A percentile compares a stretch with the other conserved stretches of the same genome.
These are phyloP conservation scores for Penicillium sp. DNA, from an alignment of 2,329 filamentous ascomycete species.

Conservation along the genomic window DNA sequence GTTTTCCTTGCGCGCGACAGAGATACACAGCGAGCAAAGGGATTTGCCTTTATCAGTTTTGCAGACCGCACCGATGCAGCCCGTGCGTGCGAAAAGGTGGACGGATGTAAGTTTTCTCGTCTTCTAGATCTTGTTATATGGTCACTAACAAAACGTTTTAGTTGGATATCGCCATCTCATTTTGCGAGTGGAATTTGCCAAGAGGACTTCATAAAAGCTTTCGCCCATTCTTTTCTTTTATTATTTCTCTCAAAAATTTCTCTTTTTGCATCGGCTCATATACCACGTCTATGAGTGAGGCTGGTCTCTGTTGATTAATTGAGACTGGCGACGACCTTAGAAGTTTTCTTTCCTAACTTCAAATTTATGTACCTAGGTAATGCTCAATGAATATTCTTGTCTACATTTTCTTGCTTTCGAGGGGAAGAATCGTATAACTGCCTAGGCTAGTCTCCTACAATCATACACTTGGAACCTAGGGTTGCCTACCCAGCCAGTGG, in stretches of 20 bases:
- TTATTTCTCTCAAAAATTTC: conserved; percentile 18
- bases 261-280: conserved; percentile 19
- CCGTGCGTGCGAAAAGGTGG: conserved; percentile 94
- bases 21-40: conserved; percentile 93
- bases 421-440: too few species aligned
- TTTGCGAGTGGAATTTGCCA: conserved; percentile 51
- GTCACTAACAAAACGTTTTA: conserved; percentile 27
- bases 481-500: too few species aligned
- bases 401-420: too few species aligned
- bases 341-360: neutral
- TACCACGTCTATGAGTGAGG: neutral
- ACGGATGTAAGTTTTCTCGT: conserved; percentile 63
- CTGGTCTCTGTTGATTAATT: conserved; percentile 5
- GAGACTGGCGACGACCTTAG: conserved; percentile 7
- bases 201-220: conserved; percentile 37
- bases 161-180: conserved; percentile 52
- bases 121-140: neutral
- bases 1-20: conserved; percentile 98
- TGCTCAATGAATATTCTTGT: too few species aligned
- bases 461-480: too few species aligned
- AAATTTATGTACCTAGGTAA: conserved; percentile 11
- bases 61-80: conserved; percentile 85
- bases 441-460: too few species aligned
- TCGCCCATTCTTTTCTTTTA: conserved; percentile 24
- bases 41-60: conserved; percentile 98